Base-by-base conservation (phyloP, 768 basidiomycete genomes). In the Hypholoma fasciculare region DNA sequence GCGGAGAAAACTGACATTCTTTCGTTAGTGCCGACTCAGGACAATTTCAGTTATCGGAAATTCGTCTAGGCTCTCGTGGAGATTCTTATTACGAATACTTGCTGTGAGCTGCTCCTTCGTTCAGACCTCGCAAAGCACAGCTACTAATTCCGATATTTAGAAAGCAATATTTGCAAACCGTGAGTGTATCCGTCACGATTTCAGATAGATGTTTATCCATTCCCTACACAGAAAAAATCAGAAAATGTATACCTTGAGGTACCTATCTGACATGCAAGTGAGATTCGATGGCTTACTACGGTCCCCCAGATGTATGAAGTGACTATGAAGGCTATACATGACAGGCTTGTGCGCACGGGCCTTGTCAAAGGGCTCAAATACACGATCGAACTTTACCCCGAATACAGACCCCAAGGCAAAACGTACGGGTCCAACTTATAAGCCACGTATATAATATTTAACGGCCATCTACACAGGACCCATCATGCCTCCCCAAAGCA, bases 61-160 rank as follows among this genome's bases (percentile, higher is more conserved):
- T 98, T 63, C 88, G 96, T 4, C 79, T 98, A 17, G 96, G 96
- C 17, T 95, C 93, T 13, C 82, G 94, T 40, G 95, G 90, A 37
- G 96, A 98, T 70, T 94, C 92, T 3, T 98, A 89, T 73, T 98
- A 97, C 68, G 96, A 96, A 71, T 94, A 96, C 70, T 72, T 94
- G 26, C 70, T 95, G 90, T 92, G 63, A 72, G 80, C 70, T 0
- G 7, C n/a, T 9, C 4, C 43, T n/a, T 59, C 20, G 39, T 16
- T 36, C 13, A 44, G 13, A 43, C 40, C 13, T 13, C 13, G 2
- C 27, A 52, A 34, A 4, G 17, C 38, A 19, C 46, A 11, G 26
- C 37, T 52, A 46, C 30, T 23, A 23, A 27, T 23, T 34, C 1
- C 27, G n/a, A 26, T 20, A 26, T 20, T 4, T 60, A 84, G 86